Evolutionary conservation across 2,329 filamentous ascomycete species (phyloP), one percentile per base, ranked within the genome.

Genomic region (Alternaria sp.): DNA sequence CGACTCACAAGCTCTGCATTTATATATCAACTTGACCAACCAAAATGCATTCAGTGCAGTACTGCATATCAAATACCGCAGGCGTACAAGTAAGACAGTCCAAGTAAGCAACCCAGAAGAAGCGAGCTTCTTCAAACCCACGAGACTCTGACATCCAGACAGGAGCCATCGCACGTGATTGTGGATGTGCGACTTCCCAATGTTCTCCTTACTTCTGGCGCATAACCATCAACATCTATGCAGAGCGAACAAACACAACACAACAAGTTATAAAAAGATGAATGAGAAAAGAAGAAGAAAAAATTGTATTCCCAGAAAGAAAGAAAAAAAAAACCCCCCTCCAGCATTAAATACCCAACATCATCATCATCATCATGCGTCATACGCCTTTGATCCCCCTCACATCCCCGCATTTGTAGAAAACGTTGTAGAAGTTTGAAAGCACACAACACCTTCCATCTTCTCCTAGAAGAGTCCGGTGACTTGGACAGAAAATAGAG

Each of bases 331-430:
- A 24, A n/a, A 8, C 44, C 17, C 17, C 17, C 17, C 17, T 17
- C 31, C 50, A 58, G 55, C 55, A 58, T 58, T 58, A 58, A 55
- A 58, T 54, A 58, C 51, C 56, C 52, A 50, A 49, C 44, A 50
- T 50, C 48, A 50, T 36, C 48, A 50, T 50, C 44, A 50, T 50
- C 48, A 50, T 36, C 48, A 50, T 50, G 10, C 48, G 33, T 50
- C 39, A 34, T 39, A 26, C 48, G 33, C 39, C 48, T 39, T 33
- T 24, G 23, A 48, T 53, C 40, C 21, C 26, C 31, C 21, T 17
- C 17, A 17, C 17, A 17, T 17, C 29, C 29, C 44, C 51, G 44
- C 48, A 52, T 46, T 56, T 46, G 39, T 33, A 26, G 17, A 40
- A 48, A 34, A 2, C 33, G 44, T 39, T 24, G 29, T 34, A 26